Base-by-base conservation (phyloP, 2,329 filamentous ascomycete genomes). In the Hymenotorrendiella dingleyae region DNA sequence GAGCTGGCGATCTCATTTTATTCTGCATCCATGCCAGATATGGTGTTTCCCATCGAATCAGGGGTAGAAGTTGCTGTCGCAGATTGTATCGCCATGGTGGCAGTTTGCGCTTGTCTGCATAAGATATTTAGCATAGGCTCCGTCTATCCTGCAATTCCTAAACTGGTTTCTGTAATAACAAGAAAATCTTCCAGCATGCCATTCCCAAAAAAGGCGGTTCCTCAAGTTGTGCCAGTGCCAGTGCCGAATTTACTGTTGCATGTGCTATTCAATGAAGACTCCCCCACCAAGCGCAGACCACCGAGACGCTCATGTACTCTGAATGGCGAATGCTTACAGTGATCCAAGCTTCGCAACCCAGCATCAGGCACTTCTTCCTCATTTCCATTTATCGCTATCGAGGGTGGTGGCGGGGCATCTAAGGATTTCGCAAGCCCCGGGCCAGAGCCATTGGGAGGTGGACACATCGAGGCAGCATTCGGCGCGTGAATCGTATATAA, bases 21-120 rank as follows among this genome's bases (percentile, higher is more conserved):
- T 82, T 76, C 72, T 98, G 93, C 60, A 95, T 69, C 68, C 78
- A 83, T 44, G 91, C 91, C 14, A 98, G 80, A 65, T 94, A 93
- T 1, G 90, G 91, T 22, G 93, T 98, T 70, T 98, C 93, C 83
- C 84, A 90, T 62, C 93, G 82, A 43, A 97, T 81, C 45, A 97
- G 73, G 49, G 91, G 91, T 46, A 98, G 81, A 45, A 91, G 72
- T 55, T 71, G 72, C 64, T 94, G 84, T 62, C 93, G 87, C 54
- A 95, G 67, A 49, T 72, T 70, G 69, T 96, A 95, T 57, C 93
- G 83, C 93, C 93, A 97, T 74, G 66, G 66, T 42, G 93, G 90
- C 45, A 98, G 79, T 54, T 81, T 81, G 62, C 80, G 78, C 60
- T 84, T 88, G 67, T 95, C 89, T 95, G 59, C 10, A 30, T 23